Conservation (phyloP, 106 monocot species). For the Phalaenopsis aphrodite region DNA sequence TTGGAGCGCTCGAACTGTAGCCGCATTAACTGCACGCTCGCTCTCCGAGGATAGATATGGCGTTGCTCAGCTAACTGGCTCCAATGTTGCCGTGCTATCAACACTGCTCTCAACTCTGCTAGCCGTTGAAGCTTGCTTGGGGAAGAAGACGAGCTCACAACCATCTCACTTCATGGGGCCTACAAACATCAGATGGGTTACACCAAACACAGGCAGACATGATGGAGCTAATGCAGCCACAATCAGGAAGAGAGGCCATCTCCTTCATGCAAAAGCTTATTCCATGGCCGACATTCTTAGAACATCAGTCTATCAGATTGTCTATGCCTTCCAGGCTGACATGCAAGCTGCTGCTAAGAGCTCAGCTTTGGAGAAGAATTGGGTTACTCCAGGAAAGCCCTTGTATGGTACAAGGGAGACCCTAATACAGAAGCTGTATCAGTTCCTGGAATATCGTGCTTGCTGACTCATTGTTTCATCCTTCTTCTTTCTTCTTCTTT, state of each 20-base stretch:
- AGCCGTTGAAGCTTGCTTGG: conserved; percentile 78
- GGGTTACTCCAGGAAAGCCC: conserved; percentile 70
- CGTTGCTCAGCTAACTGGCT: conserved; percentile 82
- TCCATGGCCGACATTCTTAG: conserved; percentile 80
- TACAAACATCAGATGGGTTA: conserved; percentile 65
- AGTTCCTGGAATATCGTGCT: conserved; percentile 68
- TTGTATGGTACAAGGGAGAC: conserved; percentile 56
- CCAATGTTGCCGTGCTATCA: conserved; percentile 55
- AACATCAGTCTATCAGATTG: conserved; percentile 73
- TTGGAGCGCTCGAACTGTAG: conserved; percentile 64
- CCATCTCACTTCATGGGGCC: conserved; percentile 54
- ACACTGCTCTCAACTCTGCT: conserved; percentile 63
- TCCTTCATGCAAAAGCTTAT: conserved; percentile 56
- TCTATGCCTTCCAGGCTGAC: conserved; percentile 57
- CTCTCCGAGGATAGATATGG: conserved; percentile 79
- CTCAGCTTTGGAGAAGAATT: conserved; percentile 63
- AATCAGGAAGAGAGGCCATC: conserved; percentile 34
- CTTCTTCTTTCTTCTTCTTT: not conserved
- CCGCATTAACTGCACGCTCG: conserved; percentile 67
- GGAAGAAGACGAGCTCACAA: conserved; percentile 75
- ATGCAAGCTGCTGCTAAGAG: conserved; percentile 58
- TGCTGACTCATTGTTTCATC: conserved; percentile 15
- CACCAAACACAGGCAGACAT: conserved; percentile 30
- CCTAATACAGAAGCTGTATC: conserved; percentile 62
- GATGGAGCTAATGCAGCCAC: conserved; percentile 15